Base-by-base conservation (phyloP, 2,329 filamentous ascomycete genomes). In the Thielaviopsis punctulata region DNA sequence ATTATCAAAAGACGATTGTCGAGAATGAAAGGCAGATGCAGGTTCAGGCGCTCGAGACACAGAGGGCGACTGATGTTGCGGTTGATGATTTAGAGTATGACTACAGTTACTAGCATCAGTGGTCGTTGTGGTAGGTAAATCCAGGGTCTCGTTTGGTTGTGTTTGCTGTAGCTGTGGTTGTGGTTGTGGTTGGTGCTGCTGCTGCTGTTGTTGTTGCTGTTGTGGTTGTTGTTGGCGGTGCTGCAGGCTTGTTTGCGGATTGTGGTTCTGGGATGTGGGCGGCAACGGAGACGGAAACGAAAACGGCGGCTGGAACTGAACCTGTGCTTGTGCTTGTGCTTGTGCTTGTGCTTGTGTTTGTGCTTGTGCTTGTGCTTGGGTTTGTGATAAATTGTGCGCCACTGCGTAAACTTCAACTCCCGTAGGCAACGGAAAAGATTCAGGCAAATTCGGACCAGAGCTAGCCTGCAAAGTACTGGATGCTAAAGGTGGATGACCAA, bases 1-100 rank as follows among this genome's bases (percentile, higher is more conserved):
- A 61, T 77, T 76, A 53, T 79, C 76, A 62, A 71, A 64, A 48
- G 75, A 78, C n/a, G 75, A 76, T 55, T 77, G 73, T 62, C 75
- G 72, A 24, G 76, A 77, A 59, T 79, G 75, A 53, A 69, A 62
- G 55, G 68, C 64, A 52, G 67, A 65, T 27, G 25, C 43, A 13
- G 46, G 4, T 48, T 15, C 45, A 18, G 25, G 25, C 24, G 18
- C 24, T 30, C 33, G 49, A 22, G 19, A 23, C 27, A 33, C 27
- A 33, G 27, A 13, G 15, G 27, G 27, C 30, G 30, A 36, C 30
- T 15, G 30, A 9, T 36, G 13, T 33, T 33, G 27, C 27, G 15
- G 27, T 13, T 33, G 27, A 2, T 36, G 30, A 7, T 15, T 36
- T 15, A 15, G 30, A 7, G 10, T 36, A 36, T 36, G 30, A 36